phyloP scores from a whole-genome alignment of 73 alveolate genomes.

The Paraurostyla sp. region DNA sequence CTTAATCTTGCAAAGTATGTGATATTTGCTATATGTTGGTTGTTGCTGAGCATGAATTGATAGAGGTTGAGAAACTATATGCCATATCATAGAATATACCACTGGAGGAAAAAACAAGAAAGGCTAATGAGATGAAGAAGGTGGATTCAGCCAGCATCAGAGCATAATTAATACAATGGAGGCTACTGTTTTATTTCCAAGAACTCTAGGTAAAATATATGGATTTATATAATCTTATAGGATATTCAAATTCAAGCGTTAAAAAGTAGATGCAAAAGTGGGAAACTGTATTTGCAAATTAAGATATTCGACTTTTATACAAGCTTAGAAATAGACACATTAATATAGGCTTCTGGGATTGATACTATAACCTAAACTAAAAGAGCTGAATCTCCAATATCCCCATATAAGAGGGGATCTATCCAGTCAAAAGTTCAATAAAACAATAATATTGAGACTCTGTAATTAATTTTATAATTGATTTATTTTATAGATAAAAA shows the following conservation, averaged over 20 bases:
- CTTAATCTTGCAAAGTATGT: conserved; percentile 89
- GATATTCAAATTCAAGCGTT: conserved; percentile 12
- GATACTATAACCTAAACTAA: background rate
- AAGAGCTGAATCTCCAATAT: no score
- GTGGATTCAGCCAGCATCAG: conserved; percentile 81
- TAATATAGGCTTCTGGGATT: background rate
- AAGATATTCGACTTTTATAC: conserved; percentile 67
- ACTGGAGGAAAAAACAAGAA: conserved; percentile 78
- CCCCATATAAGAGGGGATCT: no score
- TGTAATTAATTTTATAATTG: no score
- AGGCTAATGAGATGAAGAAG: conserved; percentile 86
- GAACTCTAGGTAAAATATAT: no score
- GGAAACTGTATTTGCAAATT: conserved; percentile 48
- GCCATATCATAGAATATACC: conserved; percentile 94
- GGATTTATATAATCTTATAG: no score
- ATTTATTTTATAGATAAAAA: no score
- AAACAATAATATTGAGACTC: no score
- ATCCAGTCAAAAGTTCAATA: no score
- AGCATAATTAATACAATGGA: conserved; percentile 89
- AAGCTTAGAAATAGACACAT: conserved; percentile 19
- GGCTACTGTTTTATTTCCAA: conserved; percentile 87
- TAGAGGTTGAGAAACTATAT: conserved; percentile 91
- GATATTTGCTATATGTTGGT: conserved; percentile 95
- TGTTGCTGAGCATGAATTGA: conserved; percentile 97
- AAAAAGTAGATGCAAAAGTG: conserved; percentile 17